A percentile compares a stretch with the other conserved stretches of the same genome.
Conservation (phyloP, 768 basidiomycete species). For the Mycena chlorophos region DNA sequence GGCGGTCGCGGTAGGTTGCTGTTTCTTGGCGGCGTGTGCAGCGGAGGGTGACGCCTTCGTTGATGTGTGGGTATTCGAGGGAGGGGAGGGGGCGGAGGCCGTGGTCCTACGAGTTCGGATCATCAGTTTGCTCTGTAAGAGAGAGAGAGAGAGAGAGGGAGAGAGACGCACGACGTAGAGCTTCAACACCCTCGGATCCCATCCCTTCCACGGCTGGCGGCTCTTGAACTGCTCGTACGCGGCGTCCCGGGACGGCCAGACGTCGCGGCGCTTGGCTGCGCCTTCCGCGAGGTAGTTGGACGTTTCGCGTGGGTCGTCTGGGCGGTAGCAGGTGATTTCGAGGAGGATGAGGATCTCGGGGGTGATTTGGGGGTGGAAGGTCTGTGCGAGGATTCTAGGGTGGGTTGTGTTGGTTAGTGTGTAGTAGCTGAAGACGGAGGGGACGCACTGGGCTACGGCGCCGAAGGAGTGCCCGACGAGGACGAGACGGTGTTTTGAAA, state of each 20-base stretch:
- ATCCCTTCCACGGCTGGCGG: not conserved
- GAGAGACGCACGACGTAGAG: not conserved
- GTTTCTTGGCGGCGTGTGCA: conserved; percentile 49
- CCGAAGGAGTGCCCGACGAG: conserved; percentile 62
- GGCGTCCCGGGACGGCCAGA: not conserved
- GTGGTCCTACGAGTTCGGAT: conserved; percentile 34
- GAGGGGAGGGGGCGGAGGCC: conserved; percentile 47
- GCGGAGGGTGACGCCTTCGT: conserved; percentile 49
- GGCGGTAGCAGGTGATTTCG: conserved; percentile 44
- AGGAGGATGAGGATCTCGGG: conserved; percentile 44
- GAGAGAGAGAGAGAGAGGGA: not conserved
- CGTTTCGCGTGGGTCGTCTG: not conserved
- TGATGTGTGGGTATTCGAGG: conserved; percentile 40
- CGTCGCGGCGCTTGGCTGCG: not conserved
- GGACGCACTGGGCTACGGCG: conserved; percentile 43
- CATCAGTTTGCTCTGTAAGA: not conserved
- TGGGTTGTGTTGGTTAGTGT: not conserved
- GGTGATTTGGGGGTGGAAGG: conserved; percentile 39
- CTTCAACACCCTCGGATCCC: not conserved
- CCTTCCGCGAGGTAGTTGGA: not conserved
- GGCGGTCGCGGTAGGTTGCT: conserved; percentile 40
- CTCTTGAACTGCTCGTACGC: not conserved
- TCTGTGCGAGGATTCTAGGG: conserved; percentile 42
- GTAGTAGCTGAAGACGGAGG: not conserved
- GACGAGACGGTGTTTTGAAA: conserved; percentile 46